Evolutionary conservation across 768 basidiomycete genomes (phyloP).

Genomic region (Phaeolepiota aurea): DNA sequence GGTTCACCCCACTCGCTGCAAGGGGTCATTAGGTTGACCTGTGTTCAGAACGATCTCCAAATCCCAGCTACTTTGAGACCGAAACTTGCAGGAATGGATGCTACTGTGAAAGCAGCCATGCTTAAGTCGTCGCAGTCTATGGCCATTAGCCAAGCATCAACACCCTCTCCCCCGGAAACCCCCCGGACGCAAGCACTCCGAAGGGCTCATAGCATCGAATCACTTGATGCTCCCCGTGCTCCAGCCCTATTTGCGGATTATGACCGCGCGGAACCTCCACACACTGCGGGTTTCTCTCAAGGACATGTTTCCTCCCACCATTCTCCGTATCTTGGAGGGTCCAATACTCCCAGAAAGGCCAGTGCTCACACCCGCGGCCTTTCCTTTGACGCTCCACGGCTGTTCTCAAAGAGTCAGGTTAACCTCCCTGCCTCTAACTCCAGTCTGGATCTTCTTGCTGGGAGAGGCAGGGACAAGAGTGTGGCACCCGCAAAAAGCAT

Average conservation of each 20-base stretch:
- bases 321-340: slow-evolving; percentile 23
- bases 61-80: slow-evolving; percentile 72
- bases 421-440: slow-evolving; percentile 34
- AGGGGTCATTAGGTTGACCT: too few relatives aligned
- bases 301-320: slow-evolving; percentile 31
- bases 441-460: slow-evolving; percentile 30
- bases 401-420: slow-evolving; percentile 48
- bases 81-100: slow-evolving; percentile 74
- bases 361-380: slow-evolving; percentile 48
- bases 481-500: slow-evolving; percentile 39
- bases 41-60: slow-evolving; percentile 74
- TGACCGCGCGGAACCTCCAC: slow-evolving; percentile 30
- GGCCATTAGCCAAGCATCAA: slow-evolving; percentile 27
- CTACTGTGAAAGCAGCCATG: slow-evolving; percentile 87
- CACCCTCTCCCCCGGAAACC: slow-evolving; percentile 29
- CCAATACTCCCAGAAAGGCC: slow-evolving; percentile 28
- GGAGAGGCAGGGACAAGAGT: slow-evolving; percentile 45
- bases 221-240: slow-evolving; percentile 47
- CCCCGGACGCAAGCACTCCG: slow-evolving; percentile 47
- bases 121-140: slow-evolving; percentile 75
- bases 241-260: slow-evolving; percentile 26
- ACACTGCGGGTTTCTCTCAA: slow-evolving; percentile 21
- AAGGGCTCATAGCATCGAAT: slow-evolving; percentile 67
- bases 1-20: too few relatives aligned
- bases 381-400: slow-evolving; percentile 47